Conservation (phyloP, 2,329 filamentous ascomycete genomes). For the Diaporthe citriasiana region DNA sequence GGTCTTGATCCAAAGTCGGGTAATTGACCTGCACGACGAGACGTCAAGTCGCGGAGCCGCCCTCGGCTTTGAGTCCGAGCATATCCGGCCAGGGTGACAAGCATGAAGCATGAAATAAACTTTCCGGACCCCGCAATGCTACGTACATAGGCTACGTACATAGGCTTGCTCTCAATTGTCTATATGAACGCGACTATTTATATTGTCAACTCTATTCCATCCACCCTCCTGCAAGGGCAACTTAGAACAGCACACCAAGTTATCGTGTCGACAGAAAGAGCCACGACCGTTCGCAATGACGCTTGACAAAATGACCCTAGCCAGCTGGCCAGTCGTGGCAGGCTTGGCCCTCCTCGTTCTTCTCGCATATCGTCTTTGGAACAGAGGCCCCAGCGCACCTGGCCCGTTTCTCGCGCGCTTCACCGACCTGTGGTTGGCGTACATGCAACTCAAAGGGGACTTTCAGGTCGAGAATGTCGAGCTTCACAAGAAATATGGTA, state of each 20-base stretch:
- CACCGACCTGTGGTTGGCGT: slow-evolving; percentile 25
- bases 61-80: slow-evolving; percentile 7
- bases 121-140: slow-evolving; percentile 11
- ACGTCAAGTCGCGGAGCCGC: not conserved
- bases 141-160: too few species aligned
- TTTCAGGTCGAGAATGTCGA: slow-evolving; percentile 25
- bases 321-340: slow-evolving; percentile 9
- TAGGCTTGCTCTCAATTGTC: not conserved
- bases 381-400: slow-evolving; percentile 11
- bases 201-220: not conserved
- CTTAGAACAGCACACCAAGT: not conserved
- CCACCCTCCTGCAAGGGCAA: not conserved
- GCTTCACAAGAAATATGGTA: slow-evolving; percentile 34
- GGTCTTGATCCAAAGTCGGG: not conserved
- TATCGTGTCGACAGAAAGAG: not conserved
- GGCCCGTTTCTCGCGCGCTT: slow-evolving; percentile 34
- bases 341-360: slow-evolving; percentile 2
- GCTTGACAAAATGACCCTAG: not conserved
- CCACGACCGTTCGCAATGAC: not conserved
- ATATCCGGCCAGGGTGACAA: not conserved
- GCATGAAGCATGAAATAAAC: slow-evolving; percentile 21
- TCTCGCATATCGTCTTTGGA: not conserved
- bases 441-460: slow-evolving; percentile 14
- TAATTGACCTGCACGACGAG: not conserved
- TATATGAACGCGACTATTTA: not conserved